Base-by-base conservation (phyloP, 2,329 filamentous ascomycete genomes). In the Verticillium nubilum region DNA sequence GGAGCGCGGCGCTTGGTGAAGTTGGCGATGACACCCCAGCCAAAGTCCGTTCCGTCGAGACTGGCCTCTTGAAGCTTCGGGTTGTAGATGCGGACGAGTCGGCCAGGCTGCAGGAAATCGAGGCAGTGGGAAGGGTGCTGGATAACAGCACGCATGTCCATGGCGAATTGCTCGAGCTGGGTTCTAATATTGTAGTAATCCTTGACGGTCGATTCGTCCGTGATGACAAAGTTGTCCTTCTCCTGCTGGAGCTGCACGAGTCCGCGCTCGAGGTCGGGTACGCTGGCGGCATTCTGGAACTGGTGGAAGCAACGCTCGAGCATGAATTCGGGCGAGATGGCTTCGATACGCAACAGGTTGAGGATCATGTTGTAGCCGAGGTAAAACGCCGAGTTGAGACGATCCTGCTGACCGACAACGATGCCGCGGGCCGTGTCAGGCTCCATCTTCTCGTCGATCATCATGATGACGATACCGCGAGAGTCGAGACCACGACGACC, bases 361-460 rank as follows among this genome's bases (percentile, higher is more conserved):
- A 99, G 81, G 70, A 99, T 91, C 95, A 99, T 99, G 78, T 99
- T 99, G 81, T 99, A 99, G 31, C 95, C 93, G 17, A 99, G 83
- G 72, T 99, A 91, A 76, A 99, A 99, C 1, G 95, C 95, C 3
- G 95, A 98, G 76, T 98, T 98, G 29, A 99, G 86, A 66, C 93
- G 92, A 74, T 99, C 96, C 73, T 99, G 95, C 70, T 97, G 90
- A 66, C 95, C 95, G 58, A 95, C 92, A 13, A 99, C 95, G 67
- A 99, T 97, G 64, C 91, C 88, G 75, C 96, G 96, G 50, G 95
- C 94, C n/a, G 89, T 87, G 2, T 91, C 87, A 1, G 95, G 95
- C 69, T 99, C 95, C 79, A 99, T 94, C 77, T 95, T 92, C 73
- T 96, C 91, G 70, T 96, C 90, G 63, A 99, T 90, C 94, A 99